These are phyloP conservation scores for Conringia planisiliqua DNA, from an alignment of 345 rosid genomes.

Conservation along the genomic window DNA sequence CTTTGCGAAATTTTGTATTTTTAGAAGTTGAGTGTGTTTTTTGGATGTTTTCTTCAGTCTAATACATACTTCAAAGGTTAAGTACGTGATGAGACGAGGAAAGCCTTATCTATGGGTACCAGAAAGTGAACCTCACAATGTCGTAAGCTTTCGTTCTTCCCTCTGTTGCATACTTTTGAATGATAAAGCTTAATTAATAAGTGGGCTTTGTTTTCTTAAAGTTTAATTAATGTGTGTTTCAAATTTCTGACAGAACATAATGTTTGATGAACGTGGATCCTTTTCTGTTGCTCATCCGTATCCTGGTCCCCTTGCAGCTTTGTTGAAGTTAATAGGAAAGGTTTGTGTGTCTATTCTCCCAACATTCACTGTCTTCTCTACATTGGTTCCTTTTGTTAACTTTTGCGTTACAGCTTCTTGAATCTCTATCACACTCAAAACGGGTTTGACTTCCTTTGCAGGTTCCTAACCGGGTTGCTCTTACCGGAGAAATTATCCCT, in stretches of 20 bases:
- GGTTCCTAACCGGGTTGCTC: constrained; percentile 75
- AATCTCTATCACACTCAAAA: neutral
- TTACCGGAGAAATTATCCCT: constrained; percentile 70
- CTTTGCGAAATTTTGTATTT: neutral
- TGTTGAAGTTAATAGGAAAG: constrained; percentile 58
- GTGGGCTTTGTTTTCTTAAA: neutral
- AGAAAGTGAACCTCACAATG: constrained; percentile 70
- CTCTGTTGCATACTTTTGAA: neutral
- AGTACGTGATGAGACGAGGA: constrained; percentile 67
- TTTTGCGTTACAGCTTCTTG: neutral
- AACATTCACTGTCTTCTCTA: constrained; percentile 9
- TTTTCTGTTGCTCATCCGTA: constrained; percentile 63
- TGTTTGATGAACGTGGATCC: constrained; percentile 83
- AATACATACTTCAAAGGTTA: constrained; percentile 72
- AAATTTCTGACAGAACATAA: constrained; percentile 50
- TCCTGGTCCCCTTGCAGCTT: constrained; percentile 62
- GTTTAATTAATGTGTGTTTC: neutral
- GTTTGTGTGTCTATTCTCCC: constrained; percentile 36
- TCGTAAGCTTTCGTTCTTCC: constrained; percentile 44
- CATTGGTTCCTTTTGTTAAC: constrained; percentile 1
- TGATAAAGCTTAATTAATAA: neutral
- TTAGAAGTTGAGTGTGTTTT: neutral
- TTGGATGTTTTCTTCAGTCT: constrained; percentile 37
- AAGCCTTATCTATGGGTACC: constrained; percentile 84
- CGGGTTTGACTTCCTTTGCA: constrained; percentile 35